Evolutionary conservation across 208 protist genomes (phyloP), one percentile per base, ranked within the genome.

Genomic region (Trypanosomatidae sp.): DNA sequence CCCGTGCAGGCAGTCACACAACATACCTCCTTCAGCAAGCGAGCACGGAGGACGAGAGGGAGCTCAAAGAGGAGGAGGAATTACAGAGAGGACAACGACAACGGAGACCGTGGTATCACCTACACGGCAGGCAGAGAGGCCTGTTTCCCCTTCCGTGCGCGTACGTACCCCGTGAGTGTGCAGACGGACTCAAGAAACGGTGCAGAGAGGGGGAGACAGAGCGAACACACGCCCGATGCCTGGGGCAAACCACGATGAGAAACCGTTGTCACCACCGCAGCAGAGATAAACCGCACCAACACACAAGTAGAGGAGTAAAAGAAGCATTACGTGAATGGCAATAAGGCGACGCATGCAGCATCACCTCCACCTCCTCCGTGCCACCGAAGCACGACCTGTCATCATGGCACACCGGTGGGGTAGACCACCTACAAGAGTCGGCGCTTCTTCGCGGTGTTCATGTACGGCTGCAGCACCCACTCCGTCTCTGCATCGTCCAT

Each of bases 381-480:
- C 39, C 15, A 44, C 22, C 36, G 2, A 47, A 25, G 46, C 2
- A 25, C 12, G 22, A 6, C 22, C 22, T 7, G 28, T 41, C 60
- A 65, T 28, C 41, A 30, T 7, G 41, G 28, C 36, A 2, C 28
- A 25, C 33, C 10, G n/a, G 66, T 19, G 1, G 19, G 17, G 19
- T 22, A 17, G 2, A 17, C 66, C 33, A 33, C 49, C 80, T 86
- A 96, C 66, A 96, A 80, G 15, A 94, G 77, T n/a, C 90, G 85
- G 17, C 91, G 87, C 86, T 99, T 99, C 77, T 96, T 98, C 8
- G 98, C 95, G 1, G 97, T 99, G 87, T 99, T 99, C 95, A 99
- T 99, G 91, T 99, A 99, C 39, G 98, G 98, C 78, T 92, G 85
- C 60, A 99, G 92, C 43, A 99, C 94, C 98, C 98, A 99, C 85